phyloP scores from a whole-genome alignment of 179 eudicot species.

The Vitellaria paradoxa region DNA sequence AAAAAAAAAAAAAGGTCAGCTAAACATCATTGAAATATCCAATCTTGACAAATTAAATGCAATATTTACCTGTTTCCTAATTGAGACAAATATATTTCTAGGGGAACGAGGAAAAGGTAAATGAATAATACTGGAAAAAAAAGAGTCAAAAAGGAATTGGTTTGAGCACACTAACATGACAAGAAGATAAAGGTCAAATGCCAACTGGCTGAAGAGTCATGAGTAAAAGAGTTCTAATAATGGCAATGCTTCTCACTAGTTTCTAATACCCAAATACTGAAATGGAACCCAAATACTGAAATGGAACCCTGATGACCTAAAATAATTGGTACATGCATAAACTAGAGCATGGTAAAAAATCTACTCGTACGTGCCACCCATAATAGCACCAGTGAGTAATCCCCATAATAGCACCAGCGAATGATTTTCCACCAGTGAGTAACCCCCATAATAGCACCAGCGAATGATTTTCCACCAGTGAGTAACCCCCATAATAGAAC shows the following conservation, averaged over 20 bases:
- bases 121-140: background rate
- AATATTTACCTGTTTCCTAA: background rate
- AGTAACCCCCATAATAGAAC: background rate
- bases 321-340: background rate
- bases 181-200: background rate
- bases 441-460: background rate
- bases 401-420: no score
- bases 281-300: background rate
- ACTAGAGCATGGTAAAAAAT: background rate
- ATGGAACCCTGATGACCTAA: background rate
- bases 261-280: background rate
- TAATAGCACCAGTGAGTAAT: no score
- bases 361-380: no score
- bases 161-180: background rate
- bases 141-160: background rate
- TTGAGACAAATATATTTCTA: background rate
- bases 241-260: background rate
- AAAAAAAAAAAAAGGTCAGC: no score
- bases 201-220: background rate
- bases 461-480: background rate
- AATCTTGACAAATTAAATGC: background rate
- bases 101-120: background rate
- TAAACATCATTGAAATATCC: background rate
- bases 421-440: background rate
- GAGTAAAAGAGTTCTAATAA: background rate